A percentile compares a stretch with the other conserved stretches of the same genome.
Conservation (phyloP, 1,139 yeast species). For the Scheffersomyces quercinus region DNA sequence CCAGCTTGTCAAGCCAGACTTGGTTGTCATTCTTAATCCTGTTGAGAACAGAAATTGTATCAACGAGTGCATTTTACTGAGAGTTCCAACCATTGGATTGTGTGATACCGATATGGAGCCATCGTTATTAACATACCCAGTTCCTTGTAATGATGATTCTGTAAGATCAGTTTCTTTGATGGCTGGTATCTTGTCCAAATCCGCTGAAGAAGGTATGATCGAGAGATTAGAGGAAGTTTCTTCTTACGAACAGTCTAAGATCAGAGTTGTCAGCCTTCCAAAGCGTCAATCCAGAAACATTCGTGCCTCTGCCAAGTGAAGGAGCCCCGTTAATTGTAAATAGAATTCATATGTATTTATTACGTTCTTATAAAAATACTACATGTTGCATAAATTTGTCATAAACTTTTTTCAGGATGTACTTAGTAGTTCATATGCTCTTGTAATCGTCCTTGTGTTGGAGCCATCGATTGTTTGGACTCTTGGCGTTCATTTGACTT, state of each 20-base stretch:
- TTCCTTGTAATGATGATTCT: slow-evolving; percentile 97
- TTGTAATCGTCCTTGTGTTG: neutral
- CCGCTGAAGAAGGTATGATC: slow-evolving; percentile 77
- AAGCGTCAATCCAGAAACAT: neutral
- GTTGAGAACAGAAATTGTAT: slow-evolving; percentile 82
- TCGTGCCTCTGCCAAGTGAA: no score
- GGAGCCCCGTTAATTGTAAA: neutral
- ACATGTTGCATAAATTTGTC: no score
- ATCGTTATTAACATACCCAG: slow-evolving; percentile 83
- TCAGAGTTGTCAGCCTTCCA: neutral
- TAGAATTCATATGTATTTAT: neutral
- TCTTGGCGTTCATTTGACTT: neutral
- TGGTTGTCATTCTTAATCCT: slow-evolving; percentile 85
- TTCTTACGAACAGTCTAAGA: slow-evolving; percentile 22
- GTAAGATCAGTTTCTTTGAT: slow-evolving; percentile 76
- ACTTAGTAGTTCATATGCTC: slow-evolving; percentile 4
- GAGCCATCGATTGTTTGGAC: neutral
- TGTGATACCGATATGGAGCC: slow-evolving; percentile 96
- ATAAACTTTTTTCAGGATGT: neutral
- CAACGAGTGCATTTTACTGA: slow-evolving; percentile 75
- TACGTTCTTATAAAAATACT: no score
- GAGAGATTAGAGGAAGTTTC: slow-evolving; percentile 49
- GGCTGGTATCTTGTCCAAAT: slow-evolving; percentile 78
- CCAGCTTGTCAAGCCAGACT: slow-evolving; percentile 75
- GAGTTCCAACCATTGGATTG: slow-evolving; percentile 91